Conservation (phyloP, 2,329 filamentous ascomycete species). For the Penicillium expansum region DNA sequence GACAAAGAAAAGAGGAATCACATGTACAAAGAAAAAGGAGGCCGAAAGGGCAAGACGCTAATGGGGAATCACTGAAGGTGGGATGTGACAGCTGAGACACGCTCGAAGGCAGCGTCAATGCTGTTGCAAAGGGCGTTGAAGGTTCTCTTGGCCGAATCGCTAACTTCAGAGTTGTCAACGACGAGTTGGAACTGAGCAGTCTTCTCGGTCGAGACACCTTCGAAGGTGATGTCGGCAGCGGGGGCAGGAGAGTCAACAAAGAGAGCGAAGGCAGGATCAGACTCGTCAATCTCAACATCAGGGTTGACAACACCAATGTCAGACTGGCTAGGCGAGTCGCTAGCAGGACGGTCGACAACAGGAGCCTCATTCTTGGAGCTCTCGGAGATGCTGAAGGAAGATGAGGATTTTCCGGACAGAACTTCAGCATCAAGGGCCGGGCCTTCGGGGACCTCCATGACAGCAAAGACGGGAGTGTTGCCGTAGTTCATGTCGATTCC, state of each 20-base stretch:
- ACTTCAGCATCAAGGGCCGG: conserved; percentile 59
- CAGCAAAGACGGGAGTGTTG: conserved; percentile 58
- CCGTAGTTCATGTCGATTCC: conserved; percentile 46
- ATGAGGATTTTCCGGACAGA: conserved; percentile 70
- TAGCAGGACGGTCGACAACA: conserved; percentile 42
- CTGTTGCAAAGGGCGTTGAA: conserved; percentile 40
- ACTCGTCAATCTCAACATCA: conserved; percentile 56
- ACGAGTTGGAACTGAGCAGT: conserved; percentile 64
- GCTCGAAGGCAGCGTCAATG: conserved; percentile 44
- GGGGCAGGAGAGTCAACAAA: conserved; percentile 52
- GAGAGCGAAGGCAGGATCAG: conserved; percentile 46
- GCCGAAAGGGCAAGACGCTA: conserved; percentile 22
- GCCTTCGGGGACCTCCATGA: conserved; percentile 67
- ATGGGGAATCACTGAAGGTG: conserved; percentile 40
- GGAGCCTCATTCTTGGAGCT: conserved; percentile 52
- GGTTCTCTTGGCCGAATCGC: conserved; percentile 28
- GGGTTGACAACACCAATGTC: conserved; percentile 25
- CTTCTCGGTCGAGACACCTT: conserved; percentile 63
- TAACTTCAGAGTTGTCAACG: conserved; percentile 42
- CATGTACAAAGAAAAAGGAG: conserved; percentile 23
- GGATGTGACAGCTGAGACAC: conserved; percentile 40
- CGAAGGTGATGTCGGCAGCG: conserved; percentile 39
- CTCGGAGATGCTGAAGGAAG: conserved; percentile 49
- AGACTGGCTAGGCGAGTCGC: conserved; percentile 13
- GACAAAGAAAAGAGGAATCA: conserved; percentile 11